Evolutionary conservation across 495 filamentous ascomycete species (phyloP).

Genomic region (Aspergillus cavernicola): DNA sequence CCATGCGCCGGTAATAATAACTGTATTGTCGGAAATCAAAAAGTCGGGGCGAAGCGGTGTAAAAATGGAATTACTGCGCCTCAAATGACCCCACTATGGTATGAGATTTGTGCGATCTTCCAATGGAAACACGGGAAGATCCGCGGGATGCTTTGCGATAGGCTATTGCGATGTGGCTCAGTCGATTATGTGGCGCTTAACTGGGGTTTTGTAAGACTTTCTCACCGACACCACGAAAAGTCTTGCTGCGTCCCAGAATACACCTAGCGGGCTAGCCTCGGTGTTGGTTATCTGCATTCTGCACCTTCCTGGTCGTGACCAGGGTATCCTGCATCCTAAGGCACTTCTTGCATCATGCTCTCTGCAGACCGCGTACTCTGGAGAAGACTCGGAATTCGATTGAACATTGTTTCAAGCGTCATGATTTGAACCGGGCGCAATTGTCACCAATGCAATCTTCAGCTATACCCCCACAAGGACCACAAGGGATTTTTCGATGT

Average conservation of each 20-base stretch:
- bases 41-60: slow-evolving; percentile 18
- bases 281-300: slow-evolving; percentile 4
- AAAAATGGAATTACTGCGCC: slow-evolving; percentile 21
- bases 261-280: slow-evolving; percentile 8
- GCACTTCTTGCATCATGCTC: slow-evolving; percentile 5
- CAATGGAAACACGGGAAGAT: slow-evolving; percentile 21
- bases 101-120: slow-evolving; percentile 16
- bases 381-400: no score
- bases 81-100: slow-evolving; percentile 8
- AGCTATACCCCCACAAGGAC: not conserved
- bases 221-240: slow-evolving; percentile 17
- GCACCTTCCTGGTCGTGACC: not conserved
- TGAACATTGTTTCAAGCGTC: not conserved
- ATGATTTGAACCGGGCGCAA: not conserved
- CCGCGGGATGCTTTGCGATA: slow-evolving; percentile 19
- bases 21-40: slow-evolving; percentile 1
- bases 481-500: no score
- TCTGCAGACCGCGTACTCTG: no score
- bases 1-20: no score
- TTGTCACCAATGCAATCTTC: not conserved
- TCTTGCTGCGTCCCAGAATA: slow-evolving; percentile 1
- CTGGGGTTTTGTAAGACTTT: not conserved
- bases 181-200: slow-evolving; percentile 17
- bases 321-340: slow-evolving; percentile 7
- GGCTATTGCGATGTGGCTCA: slow-evolving; percentile 19